Conservation (phyloP, 306 rosid species). For the Begonia peltatifolia region DNA sequence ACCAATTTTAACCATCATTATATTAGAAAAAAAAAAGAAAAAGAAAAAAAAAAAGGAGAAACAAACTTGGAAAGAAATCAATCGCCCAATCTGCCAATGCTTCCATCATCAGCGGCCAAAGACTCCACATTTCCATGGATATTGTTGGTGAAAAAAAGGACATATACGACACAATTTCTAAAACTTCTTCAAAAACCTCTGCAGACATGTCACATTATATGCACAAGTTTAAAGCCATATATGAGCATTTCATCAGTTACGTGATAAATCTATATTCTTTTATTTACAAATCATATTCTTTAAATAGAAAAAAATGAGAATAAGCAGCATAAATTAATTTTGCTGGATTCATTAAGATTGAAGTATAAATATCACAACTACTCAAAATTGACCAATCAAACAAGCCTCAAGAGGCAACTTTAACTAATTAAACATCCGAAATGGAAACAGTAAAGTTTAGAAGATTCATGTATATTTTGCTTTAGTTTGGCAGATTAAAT, state of each 20-base stretch:
- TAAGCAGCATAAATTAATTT: too few relatives aligned
- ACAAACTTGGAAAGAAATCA: slow-evolving; percentile 80
- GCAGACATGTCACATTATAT: slow-evolving; percentile 15
- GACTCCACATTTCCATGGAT: slow-evolving; percentile 92
- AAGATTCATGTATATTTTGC: too few relatives aligned
- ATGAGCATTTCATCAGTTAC: slow-evolving; percentile 1
- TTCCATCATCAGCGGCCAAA: slow-evolving; percentile 96
- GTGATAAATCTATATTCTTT: background rate
- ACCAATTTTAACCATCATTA: background rate
- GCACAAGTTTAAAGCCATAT: background rate
- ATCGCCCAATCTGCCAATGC: slow-evolving; percentile 90
- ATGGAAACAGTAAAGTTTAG: too few relatives aligned
- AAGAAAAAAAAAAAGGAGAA: background rate
- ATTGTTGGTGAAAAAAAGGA: slow-evolving; percentile 88
- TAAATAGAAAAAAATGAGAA: too few relatives aligned
- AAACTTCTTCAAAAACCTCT: slow-evolving; percentile 98
- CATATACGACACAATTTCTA: slow-evolving; percentile 94
- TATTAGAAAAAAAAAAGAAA: background rate
- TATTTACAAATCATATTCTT: too few relatives aligned
- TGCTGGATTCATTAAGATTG: too few relatives aligned
- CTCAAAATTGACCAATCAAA: too few relatives aligned
- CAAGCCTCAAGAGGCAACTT: too few relatives aligned
- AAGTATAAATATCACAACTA: too few relatives aligned
- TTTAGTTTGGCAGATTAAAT: too few relatives aligned
- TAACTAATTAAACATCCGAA: too few relatives aligned